Base-by-base conservation (phyloP, 2,329 filamentous ascomycete species). In the Myriosclerotinia curreyana region DNA sequence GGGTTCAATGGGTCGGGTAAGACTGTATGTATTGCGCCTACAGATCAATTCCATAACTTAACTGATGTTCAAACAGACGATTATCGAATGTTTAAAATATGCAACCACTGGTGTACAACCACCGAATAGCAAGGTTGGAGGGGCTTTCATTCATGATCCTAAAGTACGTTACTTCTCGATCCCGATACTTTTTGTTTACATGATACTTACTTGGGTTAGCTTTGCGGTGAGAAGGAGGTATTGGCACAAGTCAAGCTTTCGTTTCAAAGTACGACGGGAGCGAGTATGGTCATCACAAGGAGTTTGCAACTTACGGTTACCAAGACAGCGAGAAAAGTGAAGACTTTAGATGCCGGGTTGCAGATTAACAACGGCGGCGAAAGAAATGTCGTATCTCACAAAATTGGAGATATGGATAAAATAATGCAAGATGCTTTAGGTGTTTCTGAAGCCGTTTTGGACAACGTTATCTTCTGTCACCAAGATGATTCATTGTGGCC, bases 71-170 rank as follows among this genome's bases (percentile, higher is more conserved):
- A 34, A 44, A n/a, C 64, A 84, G 80, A 98, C 95, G 65, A 96
- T 99, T 74, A 99, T 99, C 77, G 95, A 99, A 77, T 96, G 92
- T 75, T 89, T 99, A 73, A 97, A 97, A 75, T 99, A 97, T 86
- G 93, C 91, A 60, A 97, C 96, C 22, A 97, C 93, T 9, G 96
- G 95, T 64, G 90, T 96, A 73, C 84, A 96, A 55, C 95, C 95
- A 1, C 92, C 95, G 40, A 96, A 97, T 80, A 93, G 88, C 74
- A 86, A 83, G 79, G 90, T 88, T 70, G 89, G 90, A 36, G 93
- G 92, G 40, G 93, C 94, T 58, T 99, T 98, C 75, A 92, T 99
- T 68, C 94, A 99, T 75, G 95, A 99, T 72, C 95, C 95, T n/a
- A 95, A 95, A 79, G 84, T 90, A 59, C 67, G 70, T 51, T 66